These are phyloP conservation scores for Pseudogymnoascus pannorum DNA, from an alignment of 2,329 filamentous ascomycete genomes.

Conservation along the genomic window DNA sequence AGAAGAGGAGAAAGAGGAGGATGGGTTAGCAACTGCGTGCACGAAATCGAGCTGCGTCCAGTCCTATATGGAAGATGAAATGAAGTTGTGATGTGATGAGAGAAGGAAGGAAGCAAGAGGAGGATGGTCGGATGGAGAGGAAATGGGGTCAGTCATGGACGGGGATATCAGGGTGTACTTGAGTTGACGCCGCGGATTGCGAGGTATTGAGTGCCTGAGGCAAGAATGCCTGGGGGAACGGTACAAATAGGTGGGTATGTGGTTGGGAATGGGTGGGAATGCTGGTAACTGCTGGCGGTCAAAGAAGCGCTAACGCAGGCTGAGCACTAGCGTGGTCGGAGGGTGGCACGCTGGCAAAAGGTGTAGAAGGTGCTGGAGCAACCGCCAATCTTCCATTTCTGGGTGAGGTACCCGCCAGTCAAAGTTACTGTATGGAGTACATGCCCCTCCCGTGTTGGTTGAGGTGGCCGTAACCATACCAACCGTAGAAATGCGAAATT, in stretches of 20 bases:
- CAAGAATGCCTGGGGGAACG: not conserved
- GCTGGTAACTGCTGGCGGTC: slow-evolving; percentile 1
- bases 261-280: not conserved
- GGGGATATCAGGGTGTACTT: slow-evolving; percentile 9
- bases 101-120: slow-evolving; percentile 1
- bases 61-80: slow-evolving; percentile 8
- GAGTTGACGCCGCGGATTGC: not conserved
- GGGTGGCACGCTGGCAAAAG: slow-evolving; percentile 8
- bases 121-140: slow-evolving; percentile 5
- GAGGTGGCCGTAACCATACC: not conserved
- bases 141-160: slow-evolving; percentile 7
- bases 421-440: slow-evolving; percentile 9
- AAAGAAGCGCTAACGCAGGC: slow-evolving; percentile 4
- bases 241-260: not conserved
- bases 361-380: slow-evolving; percentile 8
- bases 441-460: slow-evolving; percentile 3
- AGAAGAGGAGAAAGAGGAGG: slow-evolving; percentile 8
- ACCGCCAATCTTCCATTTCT: slow-evolving; percentile 4
- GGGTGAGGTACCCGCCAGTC: slow-evolving; percentile 5
- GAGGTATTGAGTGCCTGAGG: not conserved
- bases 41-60: slow-evolving; percentile 9
- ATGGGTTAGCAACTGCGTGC: slow-evolving; percentile 6
- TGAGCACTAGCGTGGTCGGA: slow-evolving; percentile 1
- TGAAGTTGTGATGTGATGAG: slow-evolving; percentile 6
- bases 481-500: not conserved